Percentiles rank a stretch among this genome's conserved stretches.
These are phyloP conservation scores for Xylaria sp. DNA, from an alignment of 2,329 filamentous ascomycete genomes.

Conservation along the genomic window DNA sequence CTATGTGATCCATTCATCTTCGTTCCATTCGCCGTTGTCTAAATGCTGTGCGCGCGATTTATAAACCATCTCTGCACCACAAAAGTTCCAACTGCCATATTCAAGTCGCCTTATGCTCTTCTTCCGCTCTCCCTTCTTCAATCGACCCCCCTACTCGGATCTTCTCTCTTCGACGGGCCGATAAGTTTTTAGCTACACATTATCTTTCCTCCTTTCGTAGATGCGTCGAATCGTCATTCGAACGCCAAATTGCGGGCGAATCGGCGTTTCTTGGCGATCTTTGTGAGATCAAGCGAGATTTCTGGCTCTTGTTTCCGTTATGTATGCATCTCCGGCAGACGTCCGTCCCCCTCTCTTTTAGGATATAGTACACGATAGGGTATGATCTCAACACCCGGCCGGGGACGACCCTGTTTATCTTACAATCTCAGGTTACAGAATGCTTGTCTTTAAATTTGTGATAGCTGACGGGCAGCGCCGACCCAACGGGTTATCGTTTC, in stretches of 20 bases:
- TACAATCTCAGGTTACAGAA: constrained; percentile 20
- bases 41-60: neutral
- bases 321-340: neutral
- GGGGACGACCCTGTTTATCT: constrained; percentile 16
- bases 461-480: constrained; percentile 4
- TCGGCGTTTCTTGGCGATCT: constrained; percentile 4
- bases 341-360: constrained; percentile 4
- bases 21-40: neutral
- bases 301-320: neutral
- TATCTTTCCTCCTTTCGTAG: neutral
- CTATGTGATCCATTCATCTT: neutral
- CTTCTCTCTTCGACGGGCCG: neutral
- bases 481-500: constrained; percentile 11
- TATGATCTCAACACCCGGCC: neutral
- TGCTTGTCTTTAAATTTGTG: constrained; percentile 5
- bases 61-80: neutral
- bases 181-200: neutral
- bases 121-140: constrained; percentile 1
- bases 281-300: constrained; percentile 7
- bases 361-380: constrained; percentile 26
- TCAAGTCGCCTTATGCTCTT: neutral
- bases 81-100: neutral
- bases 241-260: neutral
- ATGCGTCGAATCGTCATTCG: neutral
- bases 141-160: neutral